Evolutionary conservation across 768 basidiomycete species (phyloP), one percentile per base, ranked within the genome.

Genomic region (Serendipita sp.): DNA sequence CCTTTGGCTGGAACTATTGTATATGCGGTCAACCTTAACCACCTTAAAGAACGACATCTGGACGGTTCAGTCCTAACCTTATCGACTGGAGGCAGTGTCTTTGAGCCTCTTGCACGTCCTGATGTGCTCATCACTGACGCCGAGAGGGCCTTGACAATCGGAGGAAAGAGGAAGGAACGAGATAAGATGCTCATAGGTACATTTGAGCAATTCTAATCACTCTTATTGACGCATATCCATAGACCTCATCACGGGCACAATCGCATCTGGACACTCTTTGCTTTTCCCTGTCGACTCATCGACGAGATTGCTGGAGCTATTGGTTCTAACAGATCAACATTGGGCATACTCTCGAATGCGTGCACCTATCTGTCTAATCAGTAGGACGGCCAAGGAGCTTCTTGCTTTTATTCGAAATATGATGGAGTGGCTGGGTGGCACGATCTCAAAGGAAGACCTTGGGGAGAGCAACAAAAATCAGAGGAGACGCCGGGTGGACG

Each of bases 401-500:
- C 74, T 96, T 40, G 87, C 88, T 0, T 91, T 93, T 70, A 90
- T 96, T 31, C 77, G 93, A 65, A 94, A 90, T 77, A 87, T 98
- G 88, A 95, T 96, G 83, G 96, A 98, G 72, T 98, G 94, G 92
- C 83, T 99, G 67, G 96, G 96, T 8, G 95, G 96, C 0, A 92
- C 90, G 13, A 85, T 96, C 63, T 90, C 86, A 69, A 91, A 91
- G 70, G 91, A 93, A 69, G 92, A 95, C 66, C 87, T 90, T 1
- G 87, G 90, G 2, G 90, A 88, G 23, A 64, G 48, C 71, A 78
- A 80, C 44, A 78, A 80, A 45, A 76, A 77, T 62, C 76, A 77
- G 65, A 71, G 79, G 66, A 79, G 82, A 67, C 75, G 84, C 66
- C 74, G 79, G 62, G 76, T 79, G 3, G 85, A 85, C 62, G 84